These are phyloP conservation scores for Nothophaeocryptopus gaeumannii DNA, from an alignment of 2,329 filamentous ascomycete species.

Conservation along the genomic window DNA sequence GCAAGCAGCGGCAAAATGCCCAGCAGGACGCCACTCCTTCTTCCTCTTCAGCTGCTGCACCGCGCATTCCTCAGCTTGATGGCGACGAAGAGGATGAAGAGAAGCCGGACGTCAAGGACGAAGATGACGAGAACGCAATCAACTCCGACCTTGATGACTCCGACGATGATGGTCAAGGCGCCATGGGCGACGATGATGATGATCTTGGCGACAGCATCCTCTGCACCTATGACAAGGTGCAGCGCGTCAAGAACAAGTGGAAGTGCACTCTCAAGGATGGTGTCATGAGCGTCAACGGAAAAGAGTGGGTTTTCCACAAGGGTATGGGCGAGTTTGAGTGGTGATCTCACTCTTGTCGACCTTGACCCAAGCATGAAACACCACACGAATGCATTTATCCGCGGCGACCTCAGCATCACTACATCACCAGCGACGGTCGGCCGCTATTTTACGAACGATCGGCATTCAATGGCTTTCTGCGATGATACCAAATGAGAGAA, in stretches of 20 bases:
- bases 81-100: slow-evolving; percentile 56
- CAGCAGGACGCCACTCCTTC: slow-evolving; percentile 4
- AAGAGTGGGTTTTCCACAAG: slow-evolving; percentile 94
- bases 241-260: slow-evolving; percentile 94
- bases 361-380: background rate
- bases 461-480: no score
- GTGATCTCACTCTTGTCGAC: slow-evolving; percentile 50
- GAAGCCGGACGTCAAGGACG: slow-evolving; percentile 44
- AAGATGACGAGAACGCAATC: slow-evolving; percentile 84
- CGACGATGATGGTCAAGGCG: slow-evolving; percentile 65
- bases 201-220: slow-evolving; percentile 88
- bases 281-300: slow-evolving; percentile 86
- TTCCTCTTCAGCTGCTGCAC: slow-evolving; percentile 1
- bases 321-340: slow-evolving; percentile 97
- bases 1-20: slow-evolving; percentile 26
- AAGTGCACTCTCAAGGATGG: slow-evolving; percentile 99
- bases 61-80: slow-evolving; percentile 47
- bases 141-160: slow-evolving; percentile 97
- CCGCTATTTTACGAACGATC: no score
- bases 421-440: no score
- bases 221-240: slow-evolving; percentile 99
- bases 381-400: no score
- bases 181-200: slow-evolving; percentile 62
- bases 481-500: no score
- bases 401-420: no score